Percentiles rank a stretch among this genome's conserved stretches.
Evolutionary conservation across 352 stramenopile genomes (phyloP).

Genomic region (Saprolegnia diclina): DNA sequence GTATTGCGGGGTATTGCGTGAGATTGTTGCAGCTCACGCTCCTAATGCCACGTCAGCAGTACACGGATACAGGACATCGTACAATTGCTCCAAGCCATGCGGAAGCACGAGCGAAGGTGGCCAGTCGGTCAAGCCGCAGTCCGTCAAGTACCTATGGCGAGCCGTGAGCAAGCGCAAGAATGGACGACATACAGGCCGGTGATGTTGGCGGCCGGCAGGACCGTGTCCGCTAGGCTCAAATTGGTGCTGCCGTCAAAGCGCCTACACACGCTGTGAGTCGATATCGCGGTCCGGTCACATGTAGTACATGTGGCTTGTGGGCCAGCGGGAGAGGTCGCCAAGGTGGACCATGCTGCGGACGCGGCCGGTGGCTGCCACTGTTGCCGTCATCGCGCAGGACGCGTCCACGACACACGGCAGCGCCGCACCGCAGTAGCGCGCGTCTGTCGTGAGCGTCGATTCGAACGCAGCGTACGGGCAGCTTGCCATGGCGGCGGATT

Average conservation of each 20-base stretch:
- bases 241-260: not conserved
- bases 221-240: not conserved
- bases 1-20: no score
- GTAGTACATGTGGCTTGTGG: not conserved
- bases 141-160: no score
- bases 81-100: no score
- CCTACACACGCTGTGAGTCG: not conserved
- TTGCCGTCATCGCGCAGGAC: not conserved
- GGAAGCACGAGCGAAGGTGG: no score
- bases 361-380: no score
- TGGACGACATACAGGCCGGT: not conserved
- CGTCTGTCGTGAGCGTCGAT: not conserved
- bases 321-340: not conserved
- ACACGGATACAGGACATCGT: no score
- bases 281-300: no score
- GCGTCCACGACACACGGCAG: not conserved
- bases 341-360: not conserved
- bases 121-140: no score
- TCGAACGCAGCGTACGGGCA: not conserved
- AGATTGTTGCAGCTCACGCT: no score
- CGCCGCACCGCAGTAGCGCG: not conserved
- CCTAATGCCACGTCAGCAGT: no score
- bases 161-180: no score
- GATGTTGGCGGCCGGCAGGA: not conserved
- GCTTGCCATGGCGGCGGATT: no score